These are phyloP conservation scores for Candida khao-thaluensis DNA, from an alignment of 805 yeast genomes.

Conservation along the genomic window DNA sequence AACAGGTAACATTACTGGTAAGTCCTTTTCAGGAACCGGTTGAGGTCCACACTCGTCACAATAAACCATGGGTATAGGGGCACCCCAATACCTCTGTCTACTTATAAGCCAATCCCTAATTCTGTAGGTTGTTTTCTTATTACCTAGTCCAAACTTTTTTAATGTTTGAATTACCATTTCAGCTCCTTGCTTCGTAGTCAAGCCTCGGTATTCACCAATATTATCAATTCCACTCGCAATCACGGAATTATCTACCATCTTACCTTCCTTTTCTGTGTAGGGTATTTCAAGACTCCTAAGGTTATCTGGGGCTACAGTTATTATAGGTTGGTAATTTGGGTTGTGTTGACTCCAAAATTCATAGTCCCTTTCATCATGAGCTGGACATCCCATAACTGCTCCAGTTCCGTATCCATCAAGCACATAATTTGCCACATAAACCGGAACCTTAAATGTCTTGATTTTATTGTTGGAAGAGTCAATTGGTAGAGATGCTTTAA, in stretches of 20 bases:
- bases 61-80: conserved; percentile 94
- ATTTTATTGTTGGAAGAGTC: conserved; percentile 24
- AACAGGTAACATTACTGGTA: conserved; percentile 80
- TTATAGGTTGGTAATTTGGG: conserved; percentile 41
- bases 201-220: conserved; percentile 47
- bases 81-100: conserved; percentile 97
- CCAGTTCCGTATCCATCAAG: conserved; percentile 82
- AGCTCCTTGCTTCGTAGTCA: conserved; percentile 52
- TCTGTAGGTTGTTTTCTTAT: conserved; percentile 51
- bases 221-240: conserved; percentile 25
- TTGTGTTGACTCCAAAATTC: conserved; percentile 73
- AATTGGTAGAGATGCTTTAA: conserved; percentile 62
- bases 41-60: conserved; percentile 86
- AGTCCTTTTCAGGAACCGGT: conserved; percentile 83
- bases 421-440: conserved; percentile 90
- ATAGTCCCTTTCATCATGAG: conserved; percentile 81
- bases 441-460: conserved; percentile 49
- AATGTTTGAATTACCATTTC: conserved; percentile 43
- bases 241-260: conserved; percentile 27
- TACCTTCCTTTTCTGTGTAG: conserved; percentile 48
- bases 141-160: conserved; percentile 41
- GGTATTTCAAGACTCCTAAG: conserved; percentile 39
- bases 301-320: conserved; percentile 46
- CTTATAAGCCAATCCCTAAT: conserved; percentile 93
- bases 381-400: conserved; percentile 98